phyloP scores from a whole-genome alignment of 768 basidiomycete genomes.

The Macrolepiota albuminosa region DNA sequence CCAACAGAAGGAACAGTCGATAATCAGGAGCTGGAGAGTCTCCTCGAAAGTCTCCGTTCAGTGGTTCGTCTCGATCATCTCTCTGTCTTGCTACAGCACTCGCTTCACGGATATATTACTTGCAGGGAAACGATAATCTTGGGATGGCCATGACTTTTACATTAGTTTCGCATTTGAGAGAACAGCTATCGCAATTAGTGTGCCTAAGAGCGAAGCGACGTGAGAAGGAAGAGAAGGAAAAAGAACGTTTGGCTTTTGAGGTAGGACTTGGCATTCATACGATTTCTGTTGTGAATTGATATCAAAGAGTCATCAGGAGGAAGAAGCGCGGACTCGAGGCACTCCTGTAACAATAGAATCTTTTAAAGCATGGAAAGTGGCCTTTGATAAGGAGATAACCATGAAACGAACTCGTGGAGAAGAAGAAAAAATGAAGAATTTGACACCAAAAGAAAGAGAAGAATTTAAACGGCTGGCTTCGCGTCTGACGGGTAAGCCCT shows the following conservation, averaged over 20 bases:
- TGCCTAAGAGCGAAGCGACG: constrained; percentile 51
- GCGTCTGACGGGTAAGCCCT: constrained; percentile 61
- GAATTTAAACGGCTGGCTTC: constrained; percentile 64
- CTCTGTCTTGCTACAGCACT: neutral
- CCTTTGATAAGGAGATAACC: constrained; percentile 68
- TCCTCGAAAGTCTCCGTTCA: constrained; percentile 53
- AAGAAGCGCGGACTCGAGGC: constrained; percentile 83
- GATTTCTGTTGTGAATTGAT: neutral
- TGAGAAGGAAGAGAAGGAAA: constrained; percentile 63
- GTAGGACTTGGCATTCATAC: constrained; percentile 30
- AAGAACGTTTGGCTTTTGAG: constrained; percentile 71
- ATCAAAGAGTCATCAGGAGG: constrained; percentile 48
- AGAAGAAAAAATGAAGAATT: constrained; percentile 62
- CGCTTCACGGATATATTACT: constrained; percentile 6
- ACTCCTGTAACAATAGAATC: constrained; percentile 85
- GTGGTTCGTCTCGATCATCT: constrained; percentile 38
- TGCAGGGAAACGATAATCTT: constrained; percentile 76
- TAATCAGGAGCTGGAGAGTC: constrained; percentile 46
- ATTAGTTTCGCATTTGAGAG: constrained; percentile 78
- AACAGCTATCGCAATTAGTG: constrained; percentile 65
- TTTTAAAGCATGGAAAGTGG: constrained; percentile 79
- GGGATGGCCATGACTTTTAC: constrained; percentile 99
- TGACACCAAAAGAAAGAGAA: constrained; percentile 80
- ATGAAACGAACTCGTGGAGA: constrained; percentile 62
- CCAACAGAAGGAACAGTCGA: constrained; percentile 56